phyloP scores from a whole-genome alignment of 257 asterid genomes.

The Penstemon davidsonii region DNA sequence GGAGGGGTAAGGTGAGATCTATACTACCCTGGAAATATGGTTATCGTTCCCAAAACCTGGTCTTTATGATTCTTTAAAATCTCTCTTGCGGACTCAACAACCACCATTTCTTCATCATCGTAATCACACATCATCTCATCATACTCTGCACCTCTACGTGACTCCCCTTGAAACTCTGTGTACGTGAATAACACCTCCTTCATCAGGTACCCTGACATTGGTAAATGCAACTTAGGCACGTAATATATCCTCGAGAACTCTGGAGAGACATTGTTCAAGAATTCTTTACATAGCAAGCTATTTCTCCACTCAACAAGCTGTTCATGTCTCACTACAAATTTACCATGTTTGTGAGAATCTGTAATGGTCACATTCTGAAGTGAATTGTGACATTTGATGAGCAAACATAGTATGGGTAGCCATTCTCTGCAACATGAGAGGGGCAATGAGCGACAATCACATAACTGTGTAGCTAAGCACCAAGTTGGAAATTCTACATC shows the following conservation, averaged over 20 bases:
- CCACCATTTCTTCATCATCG: too few relatives aligned
- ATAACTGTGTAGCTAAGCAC: neutral
- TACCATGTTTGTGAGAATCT: constrained; percentile 15
- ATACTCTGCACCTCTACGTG: too few relatives aligned
- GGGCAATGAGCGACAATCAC: neutral
- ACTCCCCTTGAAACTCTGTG: neutral
- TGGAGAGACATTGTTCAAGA: neutral
- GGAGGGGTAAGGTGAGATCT: too few relatives aligned
- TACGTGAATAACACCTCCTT: constrained; percentile 17
- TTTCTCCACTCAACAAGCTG: constrained; percentile 25
- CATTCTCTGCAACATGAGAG: constrained; percentile 13
- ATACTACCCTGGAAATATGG: too few relatives aligned
- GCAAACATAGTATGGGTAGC: constrained; percentile 18
- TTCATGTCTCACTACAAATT: constrained; percentile 14
- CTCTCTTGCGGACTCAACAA: too few relatives aligned
- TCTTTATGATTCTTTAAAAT: too few relatives aligned
- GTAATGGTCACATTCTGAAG: constrained; percentile 23
- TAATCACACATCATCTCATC: too few relatives aligned
- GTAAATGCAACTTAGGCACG: constrained; percentile 15
- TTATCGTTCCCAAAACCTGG: too few relatives aligned
- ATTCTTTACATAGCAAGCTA: neutral
- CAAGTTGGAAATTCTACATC: neutral
- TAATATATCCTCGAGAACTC: neutral
- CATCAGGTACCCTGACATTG: constrained; percentile 22
- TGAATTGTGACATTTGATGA: constrained; percentile 19